Evolutionary conservation across 306 rosid species (phyloP).

Genomic region (Benincasa hispida): DNA sequence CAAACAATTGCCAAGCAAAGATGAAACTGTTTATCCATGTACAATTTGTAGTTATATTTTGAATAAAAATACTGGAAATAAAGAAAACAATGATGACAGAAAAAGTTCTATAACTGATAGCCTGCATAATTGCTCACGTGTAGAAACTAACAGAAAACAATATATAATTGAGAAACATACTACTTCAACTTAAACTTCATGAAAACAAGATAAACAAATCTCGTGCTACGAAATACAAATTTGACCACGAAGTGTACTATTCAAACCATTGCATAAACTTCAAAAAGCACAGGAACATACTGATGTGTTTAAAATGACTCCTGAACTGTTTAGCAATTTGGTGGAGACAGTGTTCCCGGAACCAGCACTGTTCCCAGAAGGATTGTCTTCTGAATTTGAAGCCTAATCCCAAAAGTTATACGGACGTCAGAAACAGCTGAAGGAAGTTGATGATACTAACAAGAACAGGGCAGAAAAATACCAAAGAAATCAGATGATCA

Average conservation of each 20-base stretch:
- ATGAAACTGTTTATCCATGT: background rate
- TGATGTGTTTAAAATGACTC: slow-evolving; percentile 21
- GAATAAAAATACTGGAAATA: background rate
- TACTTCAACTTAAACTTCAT: background rate
- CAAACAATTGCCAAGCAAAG: background rate
- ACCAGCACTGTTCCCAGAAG: slow-evolving; percentile 18
- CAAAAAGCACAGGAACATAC: slow-evolving; percentile 26
- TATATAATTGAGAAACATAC: background rate
- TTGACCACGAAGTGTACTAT: background rate
- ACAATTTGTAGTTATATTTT: background rate
- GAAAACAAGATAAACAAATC: background rate
- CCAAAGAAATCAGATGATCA: slow-evolving; percentile 64
- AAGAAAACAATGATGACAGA: background rate
- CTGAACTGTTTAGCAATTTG: slow-evolving; percentile 6
- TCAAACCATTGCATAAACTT: background rate
- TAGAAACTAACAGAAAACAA: background rate
- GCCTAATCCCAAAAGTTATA: slow-evolving; percentile 27
- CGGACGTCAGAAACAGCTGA: background rate
- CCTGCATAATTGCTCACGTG: background rate
- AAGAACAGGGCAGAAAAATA: slow-evolving; percentile 21
- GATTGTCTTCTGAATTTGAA: slow-evolving; percentile 17
- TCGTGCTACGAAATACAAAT: background rate
- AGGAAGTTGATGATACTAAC: background rate
- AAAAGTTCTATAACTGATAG: background rate
- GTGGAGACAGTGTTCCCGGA: slow-evolving; percentile 12